A percentile compares a stretch with the other conserved stretches of the same genome.
Evolutionary conservation across 2,329 filamentous ascomycete genomes (phyloP).

Genomic region (Penicillium polonicum): DNA sequence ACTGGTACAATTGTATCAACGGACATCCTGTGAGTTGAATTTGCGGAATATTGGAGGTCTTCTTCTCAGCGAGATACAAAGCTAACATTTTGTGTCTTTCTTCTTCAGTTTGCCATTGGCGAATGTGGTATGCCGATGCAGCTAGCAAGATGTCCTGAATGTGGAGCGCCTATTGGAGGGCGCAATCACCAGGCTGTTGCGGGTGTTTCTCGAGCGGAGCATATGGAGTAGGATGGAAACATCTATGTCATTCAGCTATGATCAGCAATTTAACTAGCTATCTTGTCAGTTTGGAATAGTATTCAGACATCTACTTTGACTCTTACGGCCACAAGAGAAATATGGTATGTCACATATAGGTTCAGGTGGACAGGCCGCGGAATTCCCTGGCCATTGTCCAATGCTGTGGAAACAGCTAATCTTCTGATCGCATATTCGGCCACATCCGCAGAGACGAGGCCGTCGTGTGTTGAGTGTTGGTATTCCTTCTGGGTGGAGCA

Average conservation of each 20-base stretch:
- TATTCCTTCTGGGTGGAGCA: neutral
- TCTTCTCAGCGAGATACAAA: neutral
- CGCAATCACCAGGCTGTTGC: conserved; percentile 3
- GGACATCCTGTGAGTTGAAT: conserved; percentile 13
- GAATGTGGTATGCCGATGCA: conserved; percentile 36
- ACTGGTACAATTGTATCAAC: conserved; percentile 17
- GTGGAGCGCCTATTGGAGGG: conserved; percentile 10
- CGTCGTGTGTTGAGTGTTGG: neutral
- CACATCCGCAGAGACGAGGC: neutral
- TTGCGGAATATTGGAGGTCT: neutral
- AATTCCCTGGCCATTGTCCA: neutral
- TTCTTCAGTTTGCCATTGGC: conserved; percentile 27
- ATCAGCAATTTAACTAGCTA: neutral
- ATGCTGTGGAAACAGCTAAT: neutral
- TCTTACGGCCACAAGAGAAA: neutral
- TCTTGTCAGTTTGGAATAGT: neutral
- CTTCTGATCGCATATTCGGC: neutral
- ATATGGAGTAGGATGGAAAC: conserved; percentile 5
- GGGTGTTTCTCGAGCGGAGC: conserved; percentile 4
- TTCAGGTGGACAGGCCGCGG: neutral
- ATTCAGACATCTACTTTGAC: neutral
- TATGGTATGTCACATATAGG: neutral
- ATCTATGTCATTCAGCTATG: neutral
- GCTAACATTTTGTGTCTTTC: no score
- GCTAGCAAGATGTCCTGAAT: conserved; percentile 25